A percentile compares a stretch with the other conserved stretches of the same genome.
phyloP scores from a whole-genome alignment of 345 rosid genomes.

The Euphorbia tirucalli region DNA sequence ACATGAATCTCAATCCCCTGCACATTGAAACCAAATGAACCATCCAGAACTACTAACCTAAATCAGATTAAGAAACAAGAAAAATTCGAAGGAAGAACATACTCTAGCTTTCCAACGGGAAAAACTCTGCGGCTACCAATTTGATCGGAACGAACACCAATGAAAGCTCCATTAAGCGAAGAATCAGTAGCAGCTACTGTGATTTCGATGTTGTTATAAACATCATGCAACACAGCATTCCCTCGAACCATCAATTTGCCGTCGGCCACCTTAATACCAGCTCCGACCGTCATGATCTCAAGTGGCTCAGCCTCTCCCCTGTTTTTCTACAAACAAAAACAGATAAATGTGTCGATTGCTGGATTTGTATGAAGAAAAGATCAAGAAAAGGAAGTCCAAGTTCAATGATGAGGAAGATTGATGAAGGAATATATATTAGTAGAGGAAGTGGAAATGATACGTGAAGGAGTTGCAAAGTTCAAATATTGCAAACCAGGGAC shows the following conservation, averaged over 20 bases:
- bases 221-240: conserved; percentile 37
- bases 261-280: conserved; percentile 49
- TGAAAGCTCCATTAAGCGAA: conserved; percentile 51
- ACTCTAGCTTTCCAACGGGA: conserved; percentile 61
- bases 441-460: background rate
- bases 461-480: conserved; percentile 6
- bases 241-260: conserved; percentile 52
- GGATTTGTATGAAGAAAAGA: background rate
- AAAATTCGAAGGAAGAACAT: conserved; percentile 14
- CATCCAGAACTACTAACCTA: background rate
- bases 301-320: background rate
- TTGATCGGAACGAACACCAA: conserved; percentile 52
- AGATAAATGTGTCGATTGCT: background rate
- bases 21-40: conserved; percentile 2
- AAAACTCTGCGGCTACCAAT: conserved; percentile 51
- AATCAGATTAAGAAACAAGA: background rate
- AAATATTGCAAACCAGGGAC: conserved; percentile 28
- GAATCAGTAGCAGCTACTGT: conserved; percentile 37
- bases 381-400: background rate
- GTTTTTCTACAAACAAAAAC: too few species aligned
- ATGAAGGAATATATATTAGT: background rate
- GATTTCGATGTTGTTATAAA: conserved; percentile 42
- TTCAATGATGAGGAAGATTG: background rate
- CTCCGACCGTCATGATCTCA: conserved; percentile 50
- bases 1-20: conserved; percentile 68